These are phyloP conservation scores for Zea luxurians DNA, from an alignment of 176 grass and related monocot species.

Conservation along the genomic window DNA sequence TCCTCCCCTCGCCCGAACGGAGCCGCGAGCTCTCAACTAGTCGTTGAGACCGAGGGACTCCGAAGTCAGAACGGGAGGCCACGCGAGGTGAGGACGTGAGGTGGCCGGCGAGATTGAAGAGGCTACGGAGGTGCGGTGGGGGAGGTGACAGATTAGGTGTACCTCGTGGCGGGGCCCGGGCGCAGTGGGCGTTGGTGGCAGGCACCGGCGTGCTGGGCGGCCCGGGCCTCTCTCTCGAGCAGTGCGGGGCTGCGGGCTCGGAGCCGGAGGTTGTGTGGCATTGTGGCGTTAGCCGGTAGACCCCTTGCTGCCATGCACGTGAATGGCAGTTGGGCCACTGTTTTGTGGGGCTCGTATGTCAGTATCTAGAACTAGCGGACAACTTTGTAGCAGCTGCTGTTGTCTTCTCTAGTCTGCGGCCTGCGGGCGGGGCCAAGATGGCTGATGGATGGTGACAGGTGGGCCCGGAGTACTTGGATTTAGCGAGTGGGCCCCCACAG, in stretches of 20 bases:
- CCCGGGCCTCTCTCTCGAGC: too few relatives aligned
- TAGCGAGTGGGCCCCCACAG: not conserved
- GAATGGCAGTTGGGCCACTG: constrained; percentile 16
- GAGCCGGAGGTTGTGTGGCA: too few relatives aligned
- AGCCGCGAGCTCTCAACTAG: constrained; percentile 13
- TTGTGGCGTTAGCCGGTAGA: too few relatives aligned
- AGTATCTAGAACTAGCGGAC: not conserved
- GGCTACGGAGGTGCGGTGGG: not conserved
- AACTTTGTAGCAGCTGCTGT: not conserved
- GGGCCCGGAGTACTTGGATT: not conserved
- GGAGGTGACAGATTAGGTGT: constrained; percentile 40
- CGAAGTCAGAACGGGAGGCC: not conserved
- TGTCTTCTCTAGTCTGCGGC: not conserved
- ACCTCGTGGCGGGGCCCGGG: constrained; percentile 21
- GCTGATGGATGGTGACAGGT: constrained; percentile 17
- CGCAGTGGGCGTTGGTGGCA: constrained; percentile 27
- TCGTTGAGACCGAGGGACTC: constrained; percentile 1
- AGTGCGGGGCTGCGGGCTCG: too few relatives aligned
- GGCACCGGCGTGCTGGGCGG: not conserved
- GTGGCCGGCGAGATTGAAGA: constrained; percentile 8
- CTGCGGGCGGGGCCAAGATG: not conserved
- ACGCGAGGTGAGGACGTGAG: not conserved
- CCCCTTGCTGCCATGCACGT: not conserved
- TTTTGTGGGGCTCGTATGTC: not conserved
- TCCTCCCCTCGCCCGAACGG: not conserved